Evolutionary conservation across 2,329 filamentous ascomycete species (phyloP), one percentile per base, ranked within the genome.

Genomic region (Aspergillus transmontanensis): DNA sequence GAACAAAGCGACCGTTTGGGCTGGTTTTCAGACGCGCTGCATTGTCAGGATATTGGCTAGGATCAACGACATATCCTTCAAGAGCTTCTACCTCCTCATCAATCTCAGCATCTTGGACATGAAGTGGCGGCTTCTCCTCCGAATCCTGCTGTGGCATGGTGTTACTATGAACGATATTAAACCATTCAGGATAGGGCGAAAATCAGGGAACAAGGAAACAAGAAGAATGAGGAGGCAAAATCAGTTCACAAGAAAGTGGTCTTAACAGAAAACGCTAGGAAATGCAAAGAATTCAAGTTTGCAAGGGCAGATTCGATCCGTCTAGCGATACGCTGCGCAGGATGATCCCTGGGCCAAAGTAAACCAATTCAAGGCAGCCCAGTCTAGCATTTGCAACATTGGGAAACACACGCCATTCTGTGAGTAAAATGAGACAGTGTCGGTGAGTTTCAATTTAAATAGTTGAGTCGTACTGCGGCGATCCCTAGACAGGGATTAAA

Each of bases 1-100:
- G 77, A 19, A 85, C 80, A 3, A 81, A 82, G 50, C 72, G 71
- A 45, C 76, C 75, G 10, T 77, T 73, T 41, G 73, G 66, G 19
- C 74, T 74, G 28, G 76, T 76, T 66, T 79, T 78, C 16, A 79
- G 61, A 5, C 50, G 58, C 30, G 71, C 67, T 3, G 69, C 69
- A 56, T 70, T 67, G 9, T 70, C 51, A 4, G 65, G 61, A 67
- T 69, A 67, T n/a, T 41, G 62, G 43, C 60, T 64, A 4, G 65
- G 60, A 34, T 69, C 65, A 3, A 67, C 58, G 28, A 69, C 62
- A 34, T 69, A 69, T 7, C 67, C 67, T 12, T 67, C 60, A 3
- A 69, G 61, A 16, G 67, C 67, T 55, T 69, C 67, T 16, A n/a
- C 3, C n/a, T 67, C 65, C 14, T 69, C 64, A 26, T 66, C 51